Conservation (phyloP, 2,329 filamentous ascomycete species). For the Amylocarpus encephaloides region DNA sequence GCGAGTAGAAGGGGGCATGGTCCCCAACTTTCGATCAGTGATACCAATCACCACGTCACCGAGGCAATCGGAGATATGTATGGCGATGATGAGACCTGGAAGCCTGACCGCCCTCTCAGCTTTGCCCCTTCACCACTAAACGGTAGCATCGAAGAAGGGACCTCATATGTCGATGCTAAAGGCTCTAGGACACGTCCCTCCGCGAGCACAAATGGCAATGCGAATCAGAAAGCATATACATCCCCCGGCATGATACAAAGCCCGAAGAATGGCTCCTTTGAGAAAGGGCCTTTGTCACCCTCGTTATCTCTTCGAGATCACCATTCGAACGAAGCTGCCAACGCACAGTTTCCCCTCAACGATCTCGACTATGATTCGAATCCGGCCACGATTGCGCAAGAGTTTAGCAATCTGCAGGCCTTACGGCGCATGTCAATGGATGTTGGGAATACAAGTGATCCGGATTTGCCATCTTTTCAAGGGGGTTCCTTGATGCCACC, state of each 20-base stretch:
- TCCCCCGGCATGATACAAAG: constrained; percentile 29
- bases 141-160: constrained; percentile 34
- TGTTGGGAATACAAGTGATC: constrained; percentile 55
- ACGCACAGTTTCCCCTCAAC: constrained; percentile 58
- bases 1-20: constrained; percentile 30
- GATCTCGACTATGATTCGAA: constrained; percentile 70
- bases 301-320: constrained; percentile 34
- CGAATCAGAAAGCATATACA: constrained; percentile 25
- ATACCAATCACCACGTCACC: constrained; percentile 69
- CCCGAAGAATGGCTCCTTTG: constrained; percentile 26
- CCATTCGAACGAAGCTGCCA: constrained; percentile 43
- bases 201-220: constrained; percentile 24
- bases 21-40: constrained; percentile 45
- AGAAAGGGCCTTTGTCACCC: constrained; percentile 34
- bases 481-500: constrained; percentile 60
- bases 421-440: constrained; percentile 75
- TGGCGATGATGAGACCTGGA: constrained; percentile 49
- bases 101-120: constrained; percentile 52
- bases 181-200: constrained; percentile 20
- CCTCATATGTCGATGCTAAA: constrained; percentile 24
- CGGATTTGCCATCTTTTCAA: constrained; percentile 70
- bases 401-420: constrained; percentile 67
- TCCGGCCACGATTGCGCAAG: constrained; percentile 64
- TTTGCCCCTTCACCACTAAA: constrained; percentile 42
- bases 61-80: constrained; percentile 72